Conservation (phyloP, 257 asterid genomes). For the Primulina eburnea region DNA sequence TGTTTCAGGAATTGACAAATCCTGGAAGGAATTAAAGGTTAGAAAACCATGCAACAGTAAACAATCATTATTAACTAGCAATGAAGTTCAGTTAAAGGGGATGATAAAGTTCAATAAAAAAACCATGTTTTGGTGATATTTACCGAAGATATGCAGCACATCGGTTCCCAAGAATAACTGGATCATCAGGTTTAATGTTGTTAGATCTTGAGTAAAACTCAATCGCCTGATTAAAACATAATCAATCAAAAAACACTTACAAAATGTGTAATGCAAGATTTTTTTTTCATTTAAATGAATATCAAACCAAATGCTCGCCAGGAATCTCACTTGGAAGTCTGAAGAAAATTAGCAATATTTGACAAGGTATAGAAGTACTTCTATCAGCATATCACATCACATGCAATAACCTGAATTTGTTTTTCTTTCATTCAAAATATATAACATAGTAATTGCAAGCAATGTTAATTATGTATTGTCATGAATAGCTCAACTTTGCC, state of each 20-base stretch:
- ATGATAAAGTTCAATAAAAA: slow-evolving; percentile 2
- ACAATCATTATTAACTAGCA: slow-evolving; percentile 6
- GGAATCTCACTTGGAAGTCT: neutral
- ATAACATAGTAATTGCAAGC: no score
- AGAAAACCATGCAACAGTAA: slow-evolving; percentile 15
- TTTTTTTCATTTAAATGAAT: neutral
- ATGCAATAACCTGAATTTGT: no score
- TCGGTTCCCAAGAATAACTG: slow-evolving; percentile 71
- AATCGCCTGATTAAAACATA: slow-evolving; percentile 54
- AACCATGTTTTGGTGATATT: slow-evolving; percentile 2
- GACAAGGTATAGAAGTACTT: no score
- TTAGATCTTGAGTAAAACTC: slow-evolving; percentile 73
- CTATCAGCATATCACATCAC: no score
- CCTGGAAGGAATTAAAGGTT: slow-evolving; percentile 39
- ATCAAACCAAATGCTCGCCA: neutral
- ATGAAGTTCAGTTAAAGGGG: slow-evolving; percentile 16
- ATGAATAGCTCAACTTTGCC: no score
- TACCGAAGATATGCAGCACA: slow-evolving; percentile 87
- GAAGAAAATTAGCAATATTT: no score
- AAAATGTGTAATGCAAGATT: slow-evolving; percentile 1
- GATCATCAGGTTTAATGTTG: slow-evolving; percentile 70
- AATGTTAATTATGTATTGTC: no score
- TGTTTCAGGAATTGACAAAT: slow-evolving; percentile 62
- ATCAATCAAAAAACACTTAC: slow-evolving; percentile 16
- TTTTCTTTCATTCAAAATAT: no score